Evolutionary conservation across 371 early-diverging fungal genomes (phyloP).

Genomic region (Mucor racemosus): DNA sequence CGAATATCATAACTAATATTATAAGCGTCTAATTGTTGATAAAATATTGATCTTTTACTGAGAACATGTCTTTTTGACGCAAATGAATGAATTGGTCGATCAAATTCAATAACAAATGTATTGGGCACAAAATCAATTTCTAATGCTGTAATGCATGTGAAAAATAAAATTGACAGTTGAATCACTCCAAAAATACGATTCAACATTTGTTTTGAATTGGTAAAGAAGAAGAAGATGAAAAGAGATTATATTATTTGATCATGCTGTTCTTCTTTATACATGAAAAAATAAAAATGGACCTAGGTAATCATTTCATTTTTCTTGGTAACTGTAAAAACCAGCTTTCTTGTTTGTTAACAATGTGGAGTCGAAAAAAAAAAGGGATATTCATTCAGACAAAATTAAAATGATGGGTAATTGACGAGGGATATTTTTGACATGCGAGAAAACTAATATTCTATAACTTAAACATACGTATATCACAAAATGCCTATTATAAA

Average conservation of each 20-base stretch:
- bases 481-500: too few relatives aligned
- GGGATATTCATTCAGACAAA: not conserved
- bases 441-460: too few relatives aligned
- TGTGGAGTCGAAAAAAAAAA: not conserved
- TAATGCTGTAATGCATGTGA: not conserved
- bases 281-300: not conserved
- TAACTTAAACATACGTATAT: too few relatives aligned
- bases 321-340: not conserved
- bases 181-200: too few relatives aligned
- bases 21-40: slow-evolving; percentile 27
- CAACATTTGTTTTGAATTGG: too few relatives aligned
- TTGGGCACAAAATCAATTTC: slow-evolving; percentile 21
- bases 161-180: not conserved
- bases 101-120: slow-evolving; percentile 41
- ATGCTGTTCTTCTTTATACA: not conserved
- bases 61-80: slow-evolving; percentile 19
- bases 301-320: not conserved
- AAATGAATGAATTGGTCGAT: slow-evolving; percentile 12
- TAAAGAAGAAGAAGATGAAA: too few relatives aligned
- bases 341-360: not conserved
- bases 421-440: slow-evolving; percentile 1
- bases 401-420: not conserved
- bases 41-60: slow-evolving; percentile 21
- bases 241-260: too few relatives aligned
- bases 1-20: slow-evolving; percentile 41